These are phyloP conservation scores for Myrica gale DNA, from an alignment of 306 rosid genomes.

Conservation along the genomic window DNA sequence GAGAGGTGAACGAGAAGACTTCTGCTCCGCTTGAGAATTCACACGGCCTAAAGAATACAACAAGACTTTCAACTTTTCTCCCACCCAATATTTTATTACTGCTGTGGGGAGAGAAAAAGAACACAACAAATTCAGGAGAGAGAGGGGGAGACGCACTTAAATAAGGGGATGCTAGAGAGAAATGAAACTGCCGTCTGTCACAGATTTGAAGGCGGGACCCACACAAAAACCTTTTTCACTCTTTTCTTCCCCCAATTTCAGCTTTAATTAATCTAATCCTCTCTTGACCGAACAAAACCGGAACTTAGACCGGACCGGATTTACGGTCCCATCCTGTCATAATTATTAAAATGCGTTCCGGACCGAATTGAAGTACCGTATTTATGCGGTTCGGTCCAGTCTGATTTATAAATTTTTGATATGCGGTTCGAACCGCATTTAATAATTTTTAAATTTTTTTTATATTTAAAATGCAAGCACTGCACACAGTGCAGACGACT, in stretches of 20 bases:
- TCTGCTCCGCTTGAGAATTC: constrained; percentile 65
- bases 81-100: constrained; percentile 28
- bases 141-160: constrained; percentile 39
- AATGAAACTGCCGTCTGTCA: constrained; percentile 80
- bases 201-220: constrained; percentile 78
- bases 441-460: too few relatives aligned
- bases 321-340: too few relatives aligned
- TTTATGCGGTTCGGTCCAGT: too few relatives aligned
- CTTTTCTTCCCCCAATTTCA: constrained; percentile 42
- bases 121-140: constrained; percentile 19
- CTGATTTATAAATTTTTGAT: too few relatives aligned
- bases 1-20: constrained; percentile 72
- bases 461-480: too few relatives aligned
- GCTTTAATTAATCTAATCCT: constrained; percentile 40
- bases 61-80: constrained; percentile 59
- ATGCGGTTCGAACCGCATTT: too few relatives aligned
- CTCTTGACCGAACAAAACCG: too few relatives aligned
- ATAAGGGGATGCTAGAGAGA: constrained; percentile 42
- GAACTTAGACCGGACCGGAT: too few relatives aligned
- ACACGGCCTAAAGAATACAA: constrained; percentile 48
- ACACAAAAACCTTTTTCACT: constrained; percentile 69
- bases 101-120: constrained; percentile 1
- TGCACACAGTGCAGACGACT: too few relatives aligned
- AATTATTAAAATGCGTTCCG: too few relatives aligned
- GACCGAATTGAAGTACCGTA: too few relatives aligned